Conservation (phyloP, 768 basidiomycete genomes). For the Pleurotus giganteus region DNA sequence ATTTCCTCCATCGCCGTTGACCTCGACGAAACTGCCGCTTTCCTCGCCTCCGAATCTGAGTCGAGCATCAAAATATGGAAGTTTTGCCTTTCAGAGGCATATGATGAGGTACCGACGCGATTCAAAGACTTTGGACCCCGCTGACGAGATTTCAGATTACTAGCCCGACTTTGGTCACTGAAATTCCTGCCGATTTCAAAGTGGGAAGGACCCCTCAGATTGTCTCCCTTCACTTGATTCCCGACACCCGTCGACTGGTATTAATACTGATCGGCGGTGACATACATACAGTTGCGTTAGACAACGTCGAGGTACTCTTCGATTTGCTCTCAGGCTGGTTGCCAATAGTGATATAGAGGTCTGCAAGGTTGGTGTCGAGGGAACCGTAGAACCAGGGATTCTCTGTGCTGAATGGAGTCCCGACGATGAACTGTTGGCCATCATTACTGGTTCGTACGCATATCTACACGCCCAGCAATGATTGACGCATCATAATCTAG, state of each 20-base stretch:
- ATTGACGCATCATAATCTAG: slow-evolving; percentile 29
- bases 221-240: slow-evolving; percentile 63
- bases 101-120: background rate
- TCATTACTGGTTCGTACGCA: slow-evolving; percentile 65
- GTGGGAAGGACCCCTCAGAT: slow-evolving; percentile 37
- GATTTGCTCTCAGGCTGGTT: background rate
- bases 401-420: slow-evolving; percentile 86
- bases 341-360: slow-evolving; percentile 19
- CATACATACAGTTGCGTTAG: slow-evolving; percentile 65
- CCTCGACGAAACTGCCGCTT: slow-evolving; percentile 60
- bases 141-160: background rate
- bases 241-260: slow-evolving; percentile 67
- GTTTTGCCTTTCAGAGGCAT: slow-evolving; percentile 17
- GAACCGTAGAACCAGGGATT: slow-evolving; percentile 84
- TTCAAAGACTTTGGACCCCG: no score
- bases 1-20: slow-evolving; percentile 55
- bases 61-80: slow-evolving; percentile 63
- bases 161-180: background rate
- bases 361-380: slow-evolving; percentile 72
- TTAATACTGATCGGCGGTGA: slow-evolving; percentile 78
- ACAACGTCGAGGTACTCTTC: slow-evolving; percentile 46
- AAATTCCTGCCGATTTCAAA: background rate
- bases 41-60: slow-evolving; percentile 56
- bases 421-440: slow-evolving; percentile 82
- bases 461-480: background rate